Base-by-base conservation (phyloP, 2,329 filamentous ascomycete genomes). In the Pseudocercospora macadamiae region DNA sequence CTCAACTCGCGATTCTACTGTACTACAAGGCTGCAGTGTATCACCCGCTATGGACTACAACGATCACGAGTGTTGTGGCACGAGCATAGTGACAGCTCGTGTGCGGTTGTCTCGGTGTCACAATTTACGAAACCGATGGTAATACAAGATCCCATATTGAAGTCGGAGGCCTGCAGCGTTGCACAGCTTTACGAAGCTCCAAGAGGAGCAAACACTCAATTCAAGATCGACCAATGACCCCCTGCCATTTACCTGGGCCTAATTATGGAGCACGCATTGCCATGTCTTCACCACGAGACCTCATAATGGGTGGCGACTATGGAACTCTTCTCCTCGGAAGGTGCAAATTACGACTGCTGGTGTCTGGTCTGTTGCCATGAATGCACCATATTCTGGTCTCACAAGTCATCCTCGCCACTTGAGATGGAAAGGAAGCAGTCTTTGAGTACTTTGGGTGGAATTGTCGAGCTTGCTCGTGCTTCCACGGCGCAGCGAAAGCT, bases 401-500 rank as follows among this genome's bases (percentile, higher is more conserved):
- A 32, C 6, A 32, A 32, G 28, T 32, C n/a, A 32, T 12, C 28
- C 12, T 6, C 28, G 28, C 28, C 39, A 10, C 21, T 19, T 9
- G 18, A 14, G 21, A 3, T 26, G 18, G 21, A 14, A 16, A 12
- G 18, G 23, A 45, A 14, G 18, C 42, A 14, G 23, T 21, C 21
- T 47, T 25, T 21, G 7, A 14, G 42, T 25, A 23, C 6, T 25
- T 3, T 19, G 9, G 19, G n/a, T 39, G 26, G 4, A 47, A 26
- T 25, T 26, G 42, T 9, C 12, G 3, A 21, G 10, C 42, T 47
- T 23, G 42, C 21, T 47, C 18, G 7, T 25, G 42, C 19, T 47
- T 12, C 47, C 47, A 49, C 14, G 47, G 47, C 14, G 25, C 47
- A 49, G 26, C 47, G 16, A 49, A 49, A 49, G 47, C 47, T 49